Evolutionary conservation across 2,329 filamentous ascomycete genomes (phyloP), one percentile per base, ranked within the genome.

Genomic region (Penicillium sclerotigenum): DNA sequence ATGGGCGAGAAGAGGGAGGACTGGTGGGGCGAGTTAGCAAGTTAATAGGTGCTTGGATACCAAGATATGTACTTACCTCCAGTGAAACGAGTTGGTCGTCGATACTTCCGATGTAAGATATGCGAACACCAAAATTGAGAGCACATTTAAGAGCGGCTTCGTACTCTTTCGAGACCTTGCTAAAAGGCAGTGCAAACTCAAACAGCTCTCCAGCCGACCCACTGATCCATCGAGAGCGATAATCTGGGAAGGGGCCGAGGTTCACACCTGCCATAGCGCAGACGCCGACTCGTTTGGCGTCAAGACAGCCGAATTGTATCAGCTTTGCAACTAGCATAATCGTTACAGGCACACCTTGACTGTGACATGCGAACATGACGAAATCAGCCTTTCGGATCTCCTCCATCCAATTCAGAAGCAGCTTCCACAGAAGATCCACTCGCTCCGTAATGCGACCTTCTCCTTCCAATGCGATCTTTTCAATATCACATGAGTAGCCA

Each of bases 81-180:
- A 99, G 80, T 4, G 92, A 93, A 14, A 99, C 92, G 2, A 99
- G 80, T 73, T 99, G 94, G 73, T 99, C 94, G 71, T 99, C 94
- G 49, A 99, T 95, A 73, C 92, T 97, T 52, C 93, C 93, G 57
- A 96, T 82, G 71, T 92, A 97, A 0, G 91, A 89, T 47, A 97
- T 84, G 38, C 90, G 85, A 14, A 90, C 90, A 13, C 92, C 91
- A 65, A 90, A 88, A 16, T 87, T 82, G 7, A 99, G 78, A 1
- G 88, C 87, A 10, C 83, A 83, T 66, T 88, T 86, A 3, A 97
- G 77, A 0, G 91, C 86, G 28, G 85, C 80, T 65, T 90, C 86
- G 63, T 97, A 95, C 63, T 89, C 85, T 66, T 88, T 87, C 0
- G 91, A 93, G 13, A 97, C 89, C 51, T 85, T 82, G 69, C 91